Percentiles rank a stretch among this genome's conserved stretches.
These are phyloP conservation scores for Helicostylum pulchrum DNA, from an alignment of 192 early-diverging fungal species.

Conservation along the genomic window DNA sequence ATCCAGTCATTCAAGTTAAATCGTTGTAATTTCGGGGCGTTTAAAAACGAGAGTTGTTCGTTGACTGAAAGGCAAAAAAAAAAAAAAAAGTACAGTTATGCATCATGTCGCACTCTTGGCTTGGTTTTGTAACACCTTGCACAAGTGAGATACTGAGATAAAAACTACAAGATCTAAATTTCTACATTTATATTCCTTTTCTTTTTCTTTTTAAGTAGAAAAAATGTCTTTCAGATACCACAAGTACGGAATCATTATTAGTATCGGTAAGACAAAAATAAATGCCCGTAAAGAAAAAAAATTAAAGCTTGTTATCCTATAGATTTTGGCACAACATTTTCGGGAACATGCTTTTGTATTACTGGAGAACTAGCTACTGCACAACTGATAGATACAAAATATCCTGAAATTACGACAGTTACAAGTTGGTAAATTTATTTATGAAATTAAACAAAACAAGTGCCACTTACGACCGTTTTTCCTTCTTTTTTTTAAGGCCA, in stretches of 20 bases:
- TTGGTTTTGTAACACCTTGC: too few relatives aligned
- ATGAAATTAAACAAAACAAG: neutral
- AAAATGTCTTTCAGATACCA: neutral
- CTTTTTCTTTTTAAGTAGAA: neutral
- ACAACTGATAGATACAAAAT: neutral
- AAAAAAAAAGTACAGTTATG: too few relatives aligned
- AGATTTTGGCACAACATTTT: constrained; percentile 17
- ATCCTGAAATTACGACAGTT: neutral
- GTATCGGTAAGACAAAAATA: constrained; percentile 3
- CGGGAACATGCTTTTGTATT: constrained; percentile 4
- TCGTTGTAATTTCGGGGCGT: too few relatives aligned
- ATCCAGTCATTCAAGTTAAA: too few relatives aligned
- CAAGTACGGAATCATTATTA: neutral
- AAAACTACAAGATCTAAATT: neutral
- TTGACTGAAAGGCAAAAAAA: too few relatives aligned
- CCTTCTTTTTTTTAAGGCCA: neutral
- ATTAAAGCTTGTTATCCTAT: neutral
- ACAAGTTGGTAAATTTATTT: neutral
- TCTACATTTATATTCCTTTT: neutral
- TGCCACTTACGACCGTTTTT: neutral
- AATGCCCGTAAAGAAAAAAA: neutral
- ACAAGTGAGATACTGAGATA: neutral
- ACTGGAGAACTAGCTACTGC: neutral
- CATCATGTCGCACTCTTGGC: too few relatives aligned
- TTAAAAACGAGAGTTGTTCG: too few relatives aligned